A percentile compares a stretch with the other conserved stretches of the same genome.
Conservation (phyloP, 2,329 filamentous ascomycete species). For the Magnaporthiopsis rhizophila region DNA sequence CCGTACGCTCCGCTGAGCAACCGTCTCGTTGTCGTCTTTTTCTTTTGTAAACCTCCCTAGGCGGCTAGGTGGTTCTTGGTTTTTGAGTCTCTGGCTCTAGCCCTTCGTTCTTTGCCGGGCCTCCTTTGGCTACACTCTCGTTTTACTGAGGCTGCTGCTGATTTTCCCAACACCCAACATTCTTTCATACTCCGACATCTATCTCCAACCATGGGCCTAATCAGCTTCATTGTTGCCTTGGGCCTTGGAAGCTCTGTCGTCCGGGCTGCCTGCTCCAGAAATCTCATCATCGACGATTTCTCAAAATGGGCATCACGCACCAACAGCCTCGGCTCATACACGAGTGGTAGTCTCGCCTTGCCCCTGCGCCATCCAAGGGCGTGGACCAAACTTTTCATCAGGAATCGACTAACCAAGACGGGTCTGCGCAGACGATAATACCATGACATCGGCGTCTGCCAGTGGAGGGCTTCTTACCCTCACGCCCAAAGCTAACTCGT, state of each 20-base stretch:
- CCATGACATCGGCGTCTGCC: slow-evolving; percentile 33
- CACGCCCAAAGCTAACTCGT: slow-evolving; percentile 37
- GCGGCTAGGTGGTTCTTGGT: background rate
- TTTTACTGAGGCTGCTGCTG: background rate
- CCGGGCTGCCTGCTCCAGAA: slow-evolving; percentile 18
- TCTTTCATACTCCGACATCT: background rate
- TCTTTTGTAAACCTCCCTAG: background rate
- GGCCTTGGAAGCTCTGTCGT: background rate
- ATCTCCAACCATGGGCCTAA: background rate
- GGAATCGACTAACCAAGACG: background rate
- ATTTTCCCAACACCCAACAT: background rate
- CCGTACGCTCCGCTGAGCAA: background rate
- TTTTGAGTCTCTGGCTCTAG: background rate
- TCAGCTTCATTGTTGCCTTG: background rate
- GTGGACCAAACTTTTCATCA: background rate
- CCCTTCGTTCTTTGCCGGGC: background rate
- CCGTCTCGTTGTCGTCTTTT: background rate
- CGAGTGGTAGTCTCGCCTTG: slow-evolving; percentile 17
- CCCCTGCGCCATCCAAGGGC: background rate
- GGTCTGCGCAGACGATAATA: slow-evolving; percentile 35
- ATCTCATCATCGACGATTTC: slow-evolving; percentile 22
- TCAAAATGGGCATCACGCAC: slow-evolving; percentile 17
- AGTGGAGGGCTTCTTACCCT: slow-evolving; percentile 38
- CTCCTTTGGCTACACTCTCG: background rate
- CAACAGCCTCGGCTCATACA: slow-evolving; percentile 19